Percentiles rank a stretch among this genome's conserved stretches.
phyloP scores from a whole-genome alignment of 2,329 filamentous ascomycete species.

The Pseudocercospora macadamiae region DNA sequence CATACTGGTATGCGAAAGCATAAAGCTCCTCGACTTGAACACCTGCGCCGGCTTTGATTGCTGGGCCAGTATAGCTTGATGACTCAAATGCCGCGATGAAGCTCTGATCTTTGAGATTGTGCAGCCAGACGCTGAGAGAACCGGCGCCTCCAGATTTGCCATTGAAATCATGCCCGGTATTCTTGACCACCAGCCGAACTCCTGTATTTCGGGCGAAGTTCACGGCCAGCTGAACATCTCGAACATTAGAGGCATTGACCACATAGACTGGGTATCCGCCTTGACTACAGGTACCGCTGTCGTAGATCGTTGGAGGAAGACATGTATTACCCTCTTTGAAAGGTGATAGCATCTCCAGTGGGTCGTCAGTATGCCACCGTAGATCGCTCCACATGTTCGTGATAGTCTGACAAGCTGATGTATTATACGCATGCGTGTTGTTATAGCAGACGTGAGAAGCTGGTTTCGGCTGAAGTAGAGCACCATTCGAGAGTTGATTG shows the following conservation, averaged over 20 bases:
- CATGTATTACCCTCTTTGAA: background rate
- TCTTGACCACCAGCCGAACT: conserved; percentile 9
- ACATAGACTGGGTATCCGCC: background rate
- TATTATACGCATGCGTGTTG: background rate
- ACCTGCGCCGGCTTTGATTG: conserved; percentile 26
- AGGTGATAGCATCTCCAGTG: background rate
- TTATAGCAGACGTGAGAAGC: background rate
- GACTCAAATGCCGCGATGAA: conserved; percentile 37
- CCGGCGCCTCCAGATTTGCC: conserved; percentile 65
- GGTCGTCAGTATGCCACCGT: background rate
- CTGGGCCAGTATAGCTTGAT: conserved; percentile 20
- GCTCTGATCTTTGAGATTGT: conserved; percentile 53
- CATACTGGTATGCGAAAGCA: background rate
- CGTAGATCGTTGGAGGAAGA: conserved; percentile 5
- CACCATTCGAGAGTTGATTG: background rate
- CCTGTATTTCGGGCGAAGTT: conserved; percentile 43
- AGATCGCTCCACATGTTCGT: background rate
- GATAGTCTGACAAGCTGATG: background rate
- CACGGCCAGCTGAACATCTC: conserved; percentile 30
- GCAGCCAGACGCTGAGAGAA: conserved; percentile 60
- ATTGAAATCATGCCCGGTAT: conserved; percentile 35
- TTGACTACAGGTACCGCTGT: background rate
- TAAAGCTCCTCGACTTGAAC: conserved; percentile 22
- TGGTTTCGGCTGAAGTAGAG: background rate
- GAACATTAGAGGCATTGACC: background rate